Base-by-base conservation (phyloP, 1,284 basidiomycete species). In the Trametes versicolor region DNA sequence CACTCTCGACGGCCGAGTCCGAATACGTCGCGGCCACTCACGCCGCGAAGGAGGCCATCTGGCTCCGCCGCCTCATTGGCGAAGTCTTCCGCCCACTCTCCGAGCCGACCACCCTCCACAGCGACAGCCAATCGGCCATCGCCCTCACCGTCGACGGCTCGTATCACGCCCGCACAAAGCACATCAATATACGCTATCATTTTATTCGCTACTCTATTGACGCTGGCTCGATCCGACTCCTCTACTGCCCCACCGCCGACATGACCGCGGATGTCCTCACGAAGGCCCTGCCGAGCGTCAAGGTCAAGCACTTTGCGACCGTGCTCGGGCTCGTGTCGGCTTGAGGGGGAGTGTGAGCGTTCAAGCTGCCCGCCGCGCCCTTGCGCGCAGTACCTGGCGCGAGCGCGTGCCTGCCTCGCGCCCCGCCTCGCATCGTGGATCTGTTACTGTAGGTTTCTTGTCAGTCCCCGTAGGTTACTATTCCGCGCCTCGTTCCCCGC, bases 131-230 rank as follows among this genome's bases (percentile, higher is more conserved):
- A 23, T 64, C 74, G 0, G 74, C 75, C 1, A 72, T 81, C 37
- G 45, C 66, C 2, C 58, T 81, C 3, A 67, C 75, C 13, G 52
- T 71, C 12, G 74, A 79, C 50, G 47, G 75, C 2, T 60, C 49
- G 19, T 55, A 36, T 64, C 73, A 75, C 54, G 53, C 66, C 0
- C 54, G 73, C 10, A 70, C 73, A 27, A 80, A 80, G 65, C 79
- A 82, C 64, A 78, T 81, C 52, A 73, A 77, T 50, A 68, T 80
- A 34, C 64, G 60, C 5, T 69, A 75, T 58, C 79, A 80, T 62
- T 75, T 70, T 34, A 63, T 80, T 6, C 73, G 78, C 0, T 75
- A 79, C n/a, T 47, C 48, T 6, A 71, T 80, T 29, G 65, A 66
- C 8, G 48, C 56, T 2, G 65, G 64, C 9, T 19, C 51, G 1